Base-by-base conservation (phyloP, 352 stramenopile genomes). In the Aphanomyces cochlioides region DNA sequence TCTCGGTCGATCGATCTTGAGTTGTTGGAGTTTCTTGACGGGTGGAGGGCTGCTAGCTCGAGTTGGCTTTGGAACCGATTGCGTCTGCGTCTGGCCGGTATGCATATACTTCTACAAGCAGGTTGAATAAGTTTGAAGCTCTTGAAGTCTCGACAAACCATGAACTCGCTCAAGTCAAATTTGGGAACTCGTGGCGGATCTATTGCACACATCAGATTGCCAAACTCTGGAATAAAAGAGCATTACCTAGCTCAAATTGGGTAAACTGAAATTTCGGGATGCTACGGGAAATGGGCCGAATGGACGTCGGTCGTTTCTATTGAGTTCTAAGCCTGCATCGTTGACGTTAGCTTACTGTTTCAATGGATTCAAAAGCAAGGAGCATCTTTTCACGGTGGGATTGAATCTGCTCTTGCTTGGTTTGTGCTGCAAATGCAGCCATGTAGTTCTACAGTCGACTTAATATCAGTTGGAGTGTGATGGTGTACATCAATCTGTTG, bases 381-480 rank as follows among this genome's bases (percentile, higher is more conserved):
- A 70, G 40, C 34, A 70, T 45, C 40, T 58, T 70, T 12, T 61
- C n/a, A 38, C 61, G 59, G 40, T 70, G 64, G 17, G 36, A 21
- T 61, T 61, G 64, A 39, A 70, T 70, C 3, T 50, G 48, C 39
- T 70, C 64, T 17, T 61, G 40, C 48, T 61, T 60, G n/a, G 64
- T 37, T 47, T 70, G 39, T 38, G 64, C 64, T 50, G 64, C 34
- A 61, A 70, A 70, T 10, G 64, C 64, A 38, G 64, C 64, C 7
- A 50, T 50, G 48, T 48, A 70, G 36, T 61, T 70, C 64, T 70
- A 61, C 43, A 12, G 28, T 28, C 28, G 28, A 28, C 28, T 28
- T 28, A 28, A 28, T 28, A 28, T 2, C 28, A 28, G 1, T 28
- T 28, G 28, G 28, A 28, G 28, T 28, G 28, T 28, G 28, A 28